A percentile compares a stretch with the other conserved stretches of the same genome.
phyloP scores from a whole-genome alignment of 208 protist species.

The Acanthamoeba divionensis region DNA sequence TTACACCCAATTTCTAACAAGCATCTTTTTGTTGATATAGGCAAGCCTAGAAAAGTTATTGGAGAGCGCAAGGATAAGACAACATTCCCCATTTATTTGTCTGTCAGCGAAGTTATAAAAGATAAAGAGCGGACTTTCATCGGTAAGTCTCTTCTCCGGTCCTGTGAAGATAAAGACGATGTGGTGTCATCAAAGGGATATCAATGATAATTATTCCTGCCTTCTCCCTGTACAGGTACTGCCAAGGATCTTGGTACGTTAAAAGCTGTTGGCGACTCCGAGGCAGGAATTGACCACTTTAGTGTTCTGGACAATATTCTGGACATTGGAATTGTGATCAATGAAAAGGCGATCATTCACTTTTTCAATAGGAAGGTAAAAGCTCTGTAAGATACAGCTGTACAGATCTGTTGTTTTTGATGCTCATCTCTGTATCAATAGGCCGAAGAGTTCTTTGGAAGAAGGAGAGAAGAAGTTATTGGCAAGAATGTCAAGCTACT shows the following conservation, averaged over 20 bases:
- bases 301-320: constrained; percentile 50
- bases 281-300: neutral
- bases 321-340: constrained; percentile 45
- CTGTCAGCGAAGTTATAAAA: constrained; percentile 24
- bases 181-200: too few species aligned
- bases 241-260: neutral
- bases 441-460: constrained; percentile 44
- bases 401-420: too few species aligned
- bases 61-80: constrained; percentile 37
- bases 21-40: too few species aligned
- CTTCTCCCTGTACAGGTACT: too few species aligned
- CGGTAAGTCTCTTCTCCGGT: neutral
- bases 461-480: neutral
- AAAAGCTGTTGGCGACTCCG: neutral
- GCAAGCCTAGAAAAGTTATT: constrained; percentile 15
- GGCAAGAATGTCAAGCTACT: constrained; percentile 34
- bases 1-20: too few species aligned
- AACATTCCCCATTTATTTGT: constrained; percentile 51
- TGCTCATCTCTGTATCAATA: too few species aligned
- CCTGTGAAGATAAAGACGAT: neutral
- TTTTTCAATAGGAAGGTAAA: constrained; percentile 57
- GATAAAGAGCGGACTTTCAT: constrained; percentile 43
- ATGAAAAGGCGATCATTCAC: constrained; percentile 13
- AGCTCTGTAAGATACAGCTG: too few species aligned
- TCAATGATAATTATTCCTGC: too few species aligned